Base-by-base conservation (phyloP, 305 asterid genomes). In the Fraxinus sp. region DNA sequence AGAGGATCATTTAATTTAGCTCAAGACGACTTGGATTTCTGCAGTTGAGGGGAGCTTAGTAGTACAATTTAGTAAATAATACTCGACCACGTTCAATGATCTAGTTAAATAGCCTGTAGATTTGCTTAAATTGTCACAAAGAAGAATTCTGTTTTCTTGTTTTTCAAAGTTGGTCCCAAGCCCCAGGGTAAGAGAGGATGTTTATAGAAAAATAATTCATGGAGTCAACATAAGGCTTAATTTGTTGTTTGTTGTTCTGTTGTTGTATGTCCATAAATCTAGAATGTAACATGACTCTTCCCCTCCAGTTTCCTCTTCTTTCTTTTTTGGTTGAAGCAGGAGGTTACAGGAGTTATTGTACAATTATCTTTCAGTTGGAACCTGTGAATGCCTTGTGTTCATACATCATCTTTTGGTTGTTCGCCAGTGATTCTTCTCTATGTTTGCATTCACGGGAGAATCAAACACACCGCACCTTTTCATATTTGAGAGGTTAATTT, bases 91-190 rank as follows among this genome's bases (percentile, higher is more conserved):
- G 30, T 70, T 78, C 79, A 71, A 72, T 79, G 22, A 28, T 77
- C 24, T 77, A 18, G 77, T 5, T 41, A 4, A 55, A 7, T 24
- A 55, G 9, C 70, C 57, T 3, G 52, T 68, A 33, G 52, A 44
- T 71, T 75, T 77, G 81, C 74, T 66, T 78, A 46, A 39, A 35
- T 39, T 55, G 68, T 74, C 78, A 8, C 62, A 5, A 55, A 11
- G n/a, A 24, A 30, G 81, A 76, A 68, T 49, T 39, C 18, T 74
- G 14, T 24, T 35, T 30, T 55, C 64, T 14, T 55, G 55, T 24
- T 49, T 4, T 28, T 8, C 57, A 18, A 1, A 24, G 41, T 32
- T 22, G 49, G 74, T 66, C 24, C 30, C 2, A 22, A 26, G 16
- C 39, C 24, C 35, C 20, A 4, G 24, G 10, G 2, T n/a, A 55